phyloP scores from a whole-genome alignment of 2,329 filamentous ascomycete genomes.

The Aspergillus sp. region DNA sequence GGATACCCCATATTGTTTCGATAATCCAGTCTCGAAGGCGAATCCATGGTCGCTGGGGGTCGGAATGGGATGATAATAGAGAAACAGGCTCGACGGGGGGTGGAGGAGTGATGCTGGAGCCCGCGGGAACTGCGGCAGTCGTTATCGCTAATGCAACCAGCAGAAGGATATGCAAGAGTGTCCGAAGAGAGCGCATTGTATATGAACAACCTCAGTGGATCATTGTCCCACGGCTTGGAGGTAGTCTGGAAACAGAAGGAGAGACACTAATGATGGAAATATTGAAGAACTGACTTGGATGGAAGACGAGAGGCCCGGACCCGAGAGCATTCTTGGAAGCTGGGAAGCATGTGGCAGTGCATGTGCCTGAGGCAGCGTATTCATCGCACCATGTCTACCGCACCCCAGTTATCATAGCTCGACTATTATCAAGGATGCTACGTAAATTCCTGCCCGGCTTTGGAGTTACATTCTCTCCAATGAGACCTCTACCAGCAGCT shows the following conservation, averaged over 20 bases:
- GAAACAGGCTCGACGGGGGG: slow-evolving; percentile 32
- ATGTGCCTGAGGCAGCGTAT: slow-evolving; percentile 5
- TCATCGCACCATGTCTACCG: not conserved
- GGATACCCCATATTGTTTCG: slow-evolving; percentile 44
- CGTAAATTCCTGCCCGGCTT: too few species aligned
- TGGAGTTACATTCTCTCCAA: not conserved
- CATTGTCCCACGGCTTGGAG: not conserved
- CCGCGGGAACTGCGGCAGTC: slow-evolving; percentile 35
- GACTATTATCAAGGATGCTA: too few species aligned
- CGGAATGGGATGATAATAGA: slow-evolving; percentile 28
- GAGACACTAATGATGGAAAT: not conserved
- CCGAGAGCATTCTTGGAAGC: not conserved
- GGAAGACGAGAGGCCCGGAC: not conserved
- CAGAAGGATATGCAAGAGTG: slow-evolving; percentile 15
- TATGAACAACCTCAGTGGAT: not conserved
- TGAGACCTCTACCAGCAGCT: not conserved
- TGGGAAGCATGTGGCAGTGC: not conserved
- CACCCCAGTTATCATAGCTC: not conserved
- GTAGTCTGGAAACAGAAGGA: not conserved
- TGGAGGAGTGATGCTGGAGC: slow-evolving; percentile 34
- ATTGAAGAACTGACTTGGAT: not conserved
- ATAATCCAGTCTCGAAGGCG: slow-evolving; percentile 44
- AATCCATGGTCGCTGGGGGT: slow-evolving; percentile 37
- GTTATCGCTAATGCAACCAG: slow-evolving; percentile 20
- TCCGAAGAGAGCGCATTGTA: slow-evolving; percentile 18